Evolutionary conservation across 2,329 filamentous ascomycete species (phyloP).

Genomic region (Cladosporium oxysporum): DNA sequence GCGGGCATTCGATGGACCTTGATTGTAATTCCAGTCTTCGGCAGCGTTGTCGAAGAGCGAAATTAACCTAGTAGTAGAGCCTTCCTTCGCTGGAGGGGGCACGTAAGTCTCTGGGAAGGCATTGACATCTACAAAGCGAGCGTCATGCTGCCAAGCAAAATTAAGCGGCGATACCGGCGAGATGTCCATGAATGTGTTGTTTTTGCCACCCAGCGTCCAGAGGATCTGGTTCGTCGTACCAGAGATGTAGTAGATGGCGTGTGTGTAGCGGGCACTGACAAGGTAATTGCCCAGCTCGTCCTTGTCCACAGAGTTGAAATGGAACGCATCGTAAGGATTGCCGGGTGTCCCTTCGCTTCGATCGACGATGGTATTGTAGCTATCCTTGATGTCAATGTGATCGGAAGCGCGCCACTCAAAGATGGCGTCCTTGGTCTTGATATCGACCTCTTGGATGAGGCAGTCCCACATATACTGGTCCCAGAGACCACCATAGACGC

Average conservation of each 20-base stretch:
- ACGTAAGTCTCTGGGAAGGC: constrained; percentile 33
- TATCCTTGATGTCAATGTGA: constrained; percentile 40
- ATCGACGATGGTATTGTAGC: constrained; percentile 39
- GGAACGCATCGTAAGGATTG: constrained; percentile 55
- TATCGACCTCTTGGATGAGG: constrained; percentile 50
- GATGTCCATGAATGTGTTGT: constrained; percentile 40
- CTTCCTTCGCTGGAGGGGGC: constrained; percentile 25
- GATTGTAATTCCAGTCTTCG: constrained; percentile 42
- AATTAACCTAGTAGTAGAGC: constrained; percentile 46
- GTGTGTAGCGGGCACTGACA: constrained; percentile 47
- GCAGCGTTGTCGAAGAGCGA: constrained; percentile 57
- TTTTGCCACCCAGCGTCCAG: constrained; percentile 52
- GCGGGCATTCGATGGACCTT: constrained; percentile 33
- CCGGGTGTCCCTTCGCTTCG: constrained; percentile 45
- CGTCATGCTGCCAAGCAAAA: constrained; percentile 40
- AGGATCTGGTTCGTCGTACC: constrained; percentile 46
- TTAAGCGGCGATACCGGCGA: constrained; percentile 31
- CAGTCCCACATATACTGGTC: constrained; percentile 43
- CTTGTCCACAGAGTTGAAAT: constrained; percentile 55
- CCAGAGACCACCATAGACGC: constrained; percentile 26
- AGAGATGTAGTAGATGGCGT: constrained; percentile 48
- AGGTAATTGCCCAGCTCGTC: constrained; percentile 50
- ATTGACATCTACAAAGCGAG: constrained; percentile 31
- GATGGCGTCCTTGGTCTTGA: constrained; percentile 46
- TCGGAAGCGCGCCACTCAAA: constrained; percentile 53